These are phyloP conservation scores for Chloridella minuta DNA, from an alignment of 352 stramenopile species.

Conservation along the genomic window DNA sequence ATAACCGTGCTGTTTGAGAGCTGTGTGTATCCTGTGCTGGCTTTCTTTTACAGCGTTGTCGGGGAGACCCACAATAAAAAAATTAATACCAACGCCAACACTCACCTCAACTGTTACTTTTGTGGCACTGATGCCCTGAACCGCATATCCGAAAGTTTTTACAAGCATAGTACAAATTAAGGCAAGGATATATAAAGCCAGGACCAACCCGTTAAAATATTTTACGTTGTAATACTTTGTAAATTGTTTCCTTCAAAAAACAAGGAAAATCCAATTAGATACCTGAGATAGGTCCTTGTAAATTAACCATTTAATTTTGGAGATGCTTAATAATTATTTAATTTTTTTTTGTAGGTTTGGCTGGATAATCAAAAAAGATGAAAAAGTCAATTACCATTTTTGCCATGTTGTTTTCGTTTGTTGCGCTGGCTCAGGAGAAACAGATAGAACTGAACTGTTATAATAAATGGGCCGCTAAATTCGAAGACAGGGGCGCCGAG, in stretches of 20 bases:
- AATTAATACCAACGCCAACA: background rate
- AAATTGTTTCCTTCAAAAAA: too few relatives aligned
- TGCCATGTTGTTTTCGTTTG: background rate
- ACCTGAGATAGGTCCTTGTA: too few relatives aligned
- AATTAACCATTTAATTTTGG: background rate
- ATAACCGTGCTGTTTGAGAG: background rate
- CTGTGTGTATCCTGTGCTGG: background rate
- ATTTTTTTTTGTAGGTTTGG: constrained; percentile 4
- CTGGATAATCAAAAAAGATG: background rate
- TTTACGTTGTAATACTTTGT: too few relatives aligned
- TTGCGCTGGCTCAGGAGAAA: background rate
- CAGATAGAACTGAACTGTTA: background rate
- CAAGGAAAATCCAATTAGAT: too few relatives aligned
- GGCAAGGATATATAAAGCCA: too few relatives aligned
- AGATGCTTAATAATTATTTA: background rate
- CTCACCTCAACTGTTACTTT: background rate
- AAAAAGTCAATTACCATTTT: background rate
- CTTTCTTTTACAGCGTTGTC: background rate
- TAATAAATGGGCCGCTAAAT: background rate
- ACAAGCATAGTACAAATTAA: background rate
- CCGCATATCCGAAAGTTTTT: background rate
- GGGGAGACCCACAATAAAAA: background rate
- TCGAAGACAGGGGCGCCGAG: background rate
- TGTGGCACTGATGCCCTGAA: background rate
- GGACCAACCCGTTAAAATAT: too few relatives aligned